Conservation (phyloP, 2,329 filamentous ascomycete genomes). For the Fusarium nurragi region DNA sequence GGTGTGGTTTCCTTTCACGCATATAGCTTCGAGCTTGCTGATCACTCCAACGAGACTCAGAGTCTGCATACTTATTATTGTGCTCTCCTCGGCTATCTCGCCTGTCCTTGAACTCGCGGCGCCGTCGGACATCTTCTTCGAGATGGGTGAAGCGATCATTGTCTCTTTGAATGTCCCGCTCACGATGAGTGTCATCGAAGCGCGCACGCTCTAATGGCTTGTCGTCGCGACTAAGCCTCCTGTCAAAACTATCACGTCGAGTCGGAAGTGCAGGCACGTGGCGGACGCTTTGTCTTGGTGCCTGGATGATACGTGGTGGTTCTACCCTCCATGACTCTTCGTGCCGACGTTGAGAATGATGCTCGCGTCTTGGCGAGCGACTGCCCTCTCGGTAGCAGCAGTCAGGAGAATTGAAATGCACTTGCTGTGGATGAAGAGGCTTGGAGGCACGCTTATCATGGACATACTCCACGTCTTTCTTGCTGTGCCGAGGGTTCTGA, state of each 20-base stretch:
- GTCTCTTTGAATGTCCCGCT: constrained; percentile 18
- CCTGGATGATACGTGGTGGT: constrained; percentile 35
- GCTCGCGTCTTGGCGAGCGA: constrained; percentile 18
- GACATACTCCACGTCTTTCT: not conserved
- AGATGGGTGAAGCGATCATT: constrained; percentile 28
- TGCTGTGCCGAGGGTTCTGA: constrained; percentile 2
- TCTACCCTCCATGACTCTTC: constrained; percentile 22
- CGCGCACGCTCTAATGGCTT: constrained; percentile 30
- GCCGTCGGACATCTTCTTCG: constrained; percentile 22
- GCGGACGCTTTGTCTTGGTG: constrained; percentile 15
- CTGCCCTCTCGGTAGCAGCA: constrained; percentile 6
- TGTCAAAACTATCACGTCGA: constrained; percentile 27
- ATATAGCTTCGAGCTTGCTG: constrained; percentile 34
- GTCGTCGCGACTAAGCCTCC: constrained; percentile 11
- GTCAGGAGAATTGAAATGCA: constrained; percentile 13
- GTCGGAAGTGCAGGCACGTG: constrained; percentile 26
- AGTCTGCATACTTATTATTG: not conserved
- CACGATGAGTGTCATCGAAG: constrained; percentile 14
- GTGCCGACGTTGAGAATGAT: not conserved
- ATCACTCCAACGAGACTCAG: constrained; percentile 30
- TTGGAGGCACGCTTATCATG: not conserved
- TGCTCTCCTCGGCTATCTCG: constrained; percentile 3
- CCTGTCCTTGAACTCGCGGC: constrained; percentile 19
- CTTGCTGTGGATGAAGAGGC: constrained; percentile 11
- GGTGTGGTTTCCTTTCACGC: constrained; percentile 15